A percentile compares a stretch with the other conserved stretches of the same genome.
Evolutionary conservation across 768 basidiomycete species (phyloP).

Genomic region (Boletus tomentosulus): DNA sequence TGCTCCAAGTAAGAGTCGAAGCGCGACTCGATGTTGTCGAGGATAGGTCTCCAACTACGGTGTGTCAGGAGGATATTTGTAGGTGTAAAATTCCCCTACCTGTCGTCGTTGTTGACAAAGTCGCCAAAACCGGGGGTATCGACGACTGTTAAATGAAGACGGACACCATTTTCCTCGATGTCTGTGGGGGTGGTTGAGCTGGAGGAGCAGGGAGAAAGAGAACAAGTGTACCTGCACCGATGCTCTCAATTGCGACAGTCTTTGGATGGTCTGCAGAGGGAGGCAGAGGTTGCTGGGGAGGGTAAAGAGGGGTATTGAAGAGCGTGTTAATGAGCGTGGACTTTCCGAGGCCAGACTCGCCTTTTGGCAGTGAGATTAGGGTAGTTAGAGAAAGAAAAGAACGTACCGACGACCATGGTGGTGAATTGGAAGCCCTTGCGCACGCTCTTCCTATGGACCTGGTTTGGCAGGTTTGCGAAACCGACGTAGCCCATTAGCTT

Average conservation of each 20-base stretch:
- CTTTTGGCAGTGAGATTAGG: constrained; percentile 36
- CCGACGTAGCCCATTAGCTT: constrained; percentile 95
- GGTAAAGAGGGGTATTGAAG: constrained; percentile 95
- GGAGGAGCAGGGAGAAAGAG: neutral
- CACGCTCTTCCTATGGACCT: constrained; percentile 97
- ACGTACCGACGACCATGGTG: constrained; percentile 97
- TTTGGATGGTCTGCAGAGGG: constrained; percentile 85
- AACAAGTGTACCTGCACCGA: constrained; percentile 76
- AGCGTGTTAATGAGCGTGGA: constrained; percentile 98
- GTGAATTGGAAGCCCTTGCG: constrained; percentile 99
- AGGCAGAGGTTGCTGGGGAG: constrained; percentile 76
- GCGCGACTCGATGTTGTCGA: constrained; percentile 96
- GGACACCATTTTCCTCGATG: constrained; percentile 97
- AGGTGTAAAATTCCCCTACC: constrained; percentile 45
- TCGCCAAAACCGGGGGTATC: constrained; percentile 99
- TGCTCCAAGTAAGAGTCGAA: constrained; percentile 98
- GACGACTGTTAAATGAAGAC: constrained; percentile 96
- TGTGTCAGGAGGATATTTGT: constrained; percentile 14
- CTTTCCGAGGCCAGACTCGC: constrained; percentile 98
- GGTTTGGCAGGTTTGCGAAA: constrained; percentile 98
- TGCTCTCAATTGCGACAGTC: constrained; percentile 98
- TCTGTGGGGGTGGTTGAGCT: constrained; percentile 49
- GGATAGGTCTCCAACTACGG: constrained; percentile 92
- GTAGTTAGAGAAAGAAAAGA: constrained; percentile 11
- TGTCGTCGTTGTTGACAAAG: constrained; percentile 99